These are phyloP conservation scores for Aciculosporium take DNA, from an alignment of 2,329 filamentous ascomycete species.

Conservation along the genomic window DNA sequence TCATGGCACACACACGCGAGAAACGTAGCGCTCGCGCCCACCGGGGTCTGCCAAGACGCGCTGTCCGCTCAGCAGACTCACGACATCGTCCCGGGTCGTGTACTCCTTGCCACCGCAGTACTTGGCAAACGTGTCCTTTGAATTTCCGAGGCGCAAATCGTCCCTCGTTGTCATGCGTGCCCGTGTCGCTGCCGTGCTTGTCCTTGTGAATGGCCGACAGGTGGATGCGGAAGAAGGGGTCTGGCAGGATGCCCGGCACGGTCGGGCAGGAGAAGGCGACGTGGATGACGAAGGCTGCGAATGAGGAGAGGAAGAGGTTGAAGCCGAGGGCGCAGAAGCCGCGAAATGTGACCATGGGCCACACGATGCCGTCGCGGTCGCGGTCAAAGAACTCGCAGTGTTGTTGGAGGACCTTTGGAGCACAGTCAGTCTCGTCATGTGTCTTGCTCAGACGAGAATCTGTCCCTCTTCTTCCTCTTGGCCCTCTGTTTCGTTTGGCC, in stretches of 20 bases:
- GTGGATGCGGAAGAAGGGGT: conserved; percentile 24
- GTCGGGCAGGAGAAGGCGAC: conserved; percentile 31
- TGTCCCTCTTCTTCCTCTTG: background rate
- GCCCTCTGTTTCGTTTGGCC: background rate
- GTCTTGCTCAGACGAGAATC: too few species aligned
- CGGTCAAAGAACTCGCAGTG: conserved; percentile 27
- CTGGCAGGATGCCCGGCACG: conserved; percentile 21
- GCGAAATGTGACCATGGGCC: conserved; percentile 22
- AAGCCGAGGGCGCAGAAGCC: conserved; percentile 27
- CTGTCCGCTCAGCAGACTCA: conserved; percentile 24
- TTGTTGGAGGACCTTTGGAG: conserved; percentile 21
- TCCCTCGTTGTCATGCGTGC: conserved; percentile 33
- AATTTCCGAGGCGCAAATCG: conserved; percentile 34
- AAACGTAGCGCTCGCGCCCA: conserved; percentile 18
- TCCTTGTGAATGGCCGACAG: conserved; percentile 25
- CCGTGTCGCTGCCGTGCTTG: conserved; percentile 32
- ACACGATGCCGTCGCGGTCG: conserved; percentile 26
- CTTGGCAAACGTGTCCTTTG: conserved; percentile 35
- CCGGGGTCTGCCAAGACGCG: conserved; percentile 26
- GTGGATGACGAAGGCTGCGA: conserved; percentile 27
- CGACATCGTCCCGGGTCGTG: conserved; percentile 23
- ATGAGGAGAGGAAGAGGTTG: conserved; percentile 22
- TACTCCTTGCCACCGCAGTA: conserved; percentile 26
- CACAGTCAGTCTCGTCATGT: too few species aligned
- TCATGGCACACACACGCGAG: conserved; percentile 16